phyloP scores from a whole-genome alignment of 2,329 filamentous ascomycete species.

The Mariannaea elegans region DNA sequence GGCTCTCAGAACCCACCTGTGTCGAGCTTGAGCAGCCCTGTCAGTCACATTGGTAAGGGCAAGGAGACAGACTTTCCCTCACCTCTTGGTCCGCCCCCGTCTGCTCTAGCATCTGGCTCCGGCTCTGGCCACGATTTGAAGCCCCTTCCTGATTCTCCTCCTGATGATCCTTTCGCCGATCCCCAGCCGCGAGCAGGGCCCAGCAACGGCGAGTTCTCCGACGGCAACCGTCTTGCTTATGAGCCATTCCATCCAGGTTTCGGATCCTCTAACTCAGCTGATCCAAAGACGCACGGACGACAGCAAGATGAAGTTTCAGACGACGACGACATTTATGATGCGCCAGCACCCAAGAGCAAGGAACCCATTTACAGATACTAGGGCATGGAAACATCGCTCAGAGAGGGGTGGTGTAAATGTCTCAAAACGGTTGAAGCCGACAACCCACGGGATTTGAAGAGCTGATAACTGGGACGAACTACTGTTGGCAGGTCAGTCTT shows the following conservation, averaged over 20 bases:
- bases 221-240: constrained; percentile 38
- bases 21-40: constrained; percentile 19
- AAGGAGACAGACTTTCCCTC: constrained; percentile 45
- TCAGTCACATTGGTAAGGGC: constrained; percentile 45
- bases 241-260: constrained; percentile 54
- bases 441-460: neutral
- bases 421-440: neutral
- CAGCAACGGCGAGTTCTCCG: constrained; percentile 29
- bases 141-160: constrained; percentile 26
- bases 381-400: neutral
- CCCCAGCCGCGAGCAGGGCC: constrained; percentile 34
- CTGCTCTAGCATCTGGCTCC: constrained; percentile 35
- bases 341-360: constrained; percentile 49
- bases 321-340: constrained; percentile 53
- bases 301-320: constrained; percentile 42
- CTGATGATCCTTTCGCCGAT: constrained; percentile 47
- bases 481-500: neutral
- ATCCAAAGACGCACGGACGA: constrained; percentile 26
- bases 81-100: constrained; percentile 36
- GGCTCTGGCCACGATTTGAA: constrained; percentile 35
- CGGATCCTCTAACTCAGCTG: constrained; percentile 27
- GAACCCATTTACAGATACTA: constrained; percentile 49
- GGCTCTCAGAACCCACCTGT: constrained; percentile 23
- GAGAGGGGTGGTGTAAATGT: neutral
- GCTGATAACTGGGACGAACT: neutral